Conservation (phyloP, 306 rosid genomes). For the Casuarina cunninghamiana region DNA sequence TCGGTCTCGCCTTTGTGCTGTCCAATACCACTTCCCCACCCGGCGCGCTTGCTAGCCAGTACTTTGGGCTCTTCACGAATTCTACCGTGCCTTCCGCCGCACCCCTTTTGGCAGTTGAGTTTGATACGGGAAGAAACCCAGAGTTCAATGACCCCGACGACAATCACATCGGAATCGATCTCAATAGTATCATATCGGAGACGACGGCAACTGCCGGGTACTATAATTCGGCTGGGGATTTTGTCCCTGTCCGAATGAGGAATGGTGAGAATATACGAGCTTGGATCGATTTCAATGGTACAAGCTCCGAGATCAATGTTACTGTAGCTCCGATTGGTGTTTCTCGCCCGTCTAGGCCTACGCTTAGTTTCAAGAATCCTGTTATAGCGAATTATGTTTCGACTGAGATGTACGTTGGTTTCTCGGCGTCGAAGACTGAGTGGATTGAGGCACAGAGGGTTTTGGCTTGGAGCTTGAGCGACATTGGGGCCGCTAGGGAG, state of each 20-base stretch:
- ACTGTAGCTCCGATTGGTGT: conserved; percentile 63
- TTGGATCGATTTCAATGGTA: conserved; percentile 80
- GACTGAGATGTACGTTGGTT: conserved; percentile 77
- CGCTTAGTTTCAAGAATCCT: conserved; percentile 43
- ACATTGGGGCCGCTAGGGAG: conserved; percentile 55
- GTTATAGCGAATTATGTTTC: conserved; percentile 61
- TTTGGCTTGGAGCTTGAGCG: conserved; percentile 89
- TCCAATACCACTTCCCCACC: conserved; percentile 71
- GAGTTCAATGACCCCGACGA: conserved; percentile 74
- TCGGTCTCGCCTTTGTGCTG: conserved; percentile 79
- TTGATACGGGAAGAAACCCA: conserved; percentile 77
- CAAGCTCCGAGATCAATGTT: conserved; percentile 50
- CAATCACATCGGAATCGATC: conserved; percentile 81
- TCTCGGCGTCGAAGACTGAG: conserved; percentile 74
- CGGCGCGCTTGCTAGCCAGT: conserved; percentile 71
- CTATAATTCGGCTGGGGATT: conserved; percentile 45
- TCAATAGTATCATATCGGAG: conserved; percentile 48
- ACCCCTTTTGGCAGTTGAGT: conserved; percentile 79
- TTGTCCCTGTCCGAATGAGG: conserved; percentile 63
- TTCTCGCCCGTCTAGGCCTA: conserved; percentile 55
- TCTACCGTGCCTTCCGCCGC: conserved; percentile 34
- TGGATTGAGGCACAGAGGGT: conserved; percentile 81
- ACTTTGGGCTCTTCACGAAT: conserved; percentile 79
- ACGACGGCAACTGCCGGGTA: conserved; percentile 38
- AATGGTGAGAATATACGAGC: conserved; percentile 64